Percentiles rank a stretch among this genome's conserved stretches.
phyloP scores from a whole-genome alignment of 805 yeast species.

The Kodamaea fukazawae region DNA sequence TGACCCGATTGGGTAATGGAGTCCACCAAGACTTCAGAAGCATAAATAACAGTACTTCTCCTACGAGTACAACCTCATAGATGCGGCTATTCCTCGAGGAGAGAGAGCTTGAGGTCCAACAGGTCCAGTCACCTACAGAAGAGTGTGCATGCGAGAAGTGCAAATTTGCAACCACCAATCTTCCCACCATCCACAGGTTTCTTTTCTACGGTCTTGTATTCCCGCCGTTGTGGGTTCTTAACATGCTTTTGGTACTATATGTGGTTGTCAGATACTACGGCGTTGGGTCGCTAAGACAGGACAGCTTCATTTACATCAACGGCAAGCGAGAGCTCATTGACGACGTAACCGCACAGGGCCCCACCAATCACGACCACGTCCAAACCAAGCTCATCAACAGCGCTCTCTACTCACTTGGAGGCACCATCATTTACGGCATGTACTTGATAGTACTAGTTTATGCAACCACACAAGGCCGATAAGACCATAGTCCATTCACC shows the following conservation, averaged over 20 bases:
- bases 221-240: constrained; percentile 22
- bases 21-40: too few relatives aligned
- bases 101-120: too few relatives aligned
- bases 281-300: constrained; percentile 8
- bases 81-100: too few relatives aligned
- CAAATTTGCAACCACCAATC: background rate
- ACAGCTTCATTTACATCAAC: constrained; percentile 11
- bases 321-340: constrained; percentile 8
- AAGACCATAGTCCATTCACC: too few relatives aligned
- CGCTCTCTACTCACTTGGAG: constrained; percentile 3
- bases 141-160: constrained; percentile 11
- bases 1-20: too few relatives aligned
- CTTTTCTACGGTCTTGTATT: constrained; percentile 17
- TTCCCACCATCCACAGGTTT: constrained; percentile 1
- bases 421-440: constrained; percentile 1
- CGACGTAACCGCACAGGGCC: background rate
- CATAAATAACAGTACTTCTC: too few relatives aligned
- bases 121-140: too few relatives aligned
- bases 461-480: too few relatives aligned
- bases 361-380: background rate
- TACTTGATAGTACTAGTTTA: background rate
- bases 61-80: too few relatives aligned
- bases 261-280: background rate
- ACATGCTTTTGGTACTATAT: constrained; percentile 7
- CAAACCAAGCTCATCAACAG: background rate